Evolutionary conservation across 495 filamentous ascomycete species (phyloP), one percentile per base, ranked within the genome.

Genomic region (Penicillium pulvis): DNA sequence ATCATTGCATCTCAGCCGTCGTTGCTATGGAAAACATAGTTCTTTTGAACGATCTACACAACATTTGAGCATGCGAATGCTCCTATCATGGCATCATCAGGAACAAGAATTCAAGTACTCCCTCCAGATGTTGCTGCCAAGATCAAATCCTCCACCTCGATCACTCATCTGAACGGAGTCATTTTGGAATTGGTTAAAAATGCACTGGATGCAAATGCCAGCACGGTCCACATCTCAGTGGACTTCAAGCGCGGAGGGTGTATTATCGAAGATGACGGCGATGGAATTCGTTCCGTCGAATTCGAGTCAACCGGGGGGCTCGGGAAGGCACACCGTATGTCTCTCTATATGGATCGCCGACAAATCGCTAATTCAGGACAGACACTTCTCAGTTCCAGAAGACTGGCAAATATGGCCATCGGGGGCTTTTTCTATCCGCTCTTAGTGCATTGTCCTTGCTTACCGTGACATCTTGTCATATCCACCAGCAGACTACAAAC

Each of bases 221-320:
- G 77, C 39, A 90, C 84, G 55, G 74, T 97, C 49, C 83, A 82
- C 30, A 76, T 96, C 59, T 83, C 79, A 16, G 80, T 96, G 16
- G 90, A 98, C 71, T 90, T 90, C 58, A 65, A 70, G 33, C 86
- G 89, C 16, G 93, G 93, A 12, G 83, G 84, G 54, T 96, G 93
- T 71, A 80, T 85, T 0, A 84, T 98, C 16, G 92, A 97, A 71
- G 94, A 98, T 69, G 83, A 98, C 76, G 94, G 94, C 2, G 48
- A 81, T 51, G 94, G 94, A 0, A 95, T 98, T 52, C 70, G 73
- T 12, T 88, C 90, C 3, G 57, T 65, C 12, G 90, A 93, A 57
- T 97, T 97, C 60, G 63, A 68, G 10, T 77, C 82, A n/a, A 71
- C 73, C 44, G 90, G 94, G 9, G 89, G 88, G 2, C 75, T 97